Evolutionary conservation across 495 filamentous ascomycete species (phyloP).

Genomic region (Penicillium paradoxum): DNA sequence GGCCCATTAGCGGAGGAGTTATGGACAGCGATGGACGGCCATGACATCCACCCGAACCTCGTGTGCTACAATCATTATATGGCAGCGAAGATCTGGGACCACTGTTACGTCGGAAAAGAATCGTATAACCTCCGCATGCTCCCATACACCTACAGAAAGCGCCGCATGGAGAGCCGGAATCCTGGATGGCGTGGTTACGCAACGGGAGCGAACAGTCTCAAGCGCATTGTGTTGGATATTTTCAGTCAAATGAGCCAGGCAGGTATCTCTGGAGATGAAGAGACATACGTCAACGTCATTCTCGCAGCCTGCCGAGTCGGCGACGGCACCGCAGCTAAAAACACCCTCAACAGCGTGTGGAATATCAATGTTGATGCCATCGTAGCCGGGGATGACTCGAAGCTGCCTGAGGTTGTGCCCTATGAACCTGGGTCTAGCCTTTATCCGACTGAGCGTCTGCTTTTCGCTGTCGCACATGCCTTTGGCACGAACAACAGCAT

Average conservation of each 20-base stretch:
- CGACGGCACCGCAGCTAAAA: constrained; percentile 39
- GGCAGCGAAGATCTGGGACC: constrained; percentile 43
- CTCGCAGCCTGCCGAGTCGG: constrained; percentile 54
- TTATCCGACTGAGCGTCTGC: constrained; percentile 48
- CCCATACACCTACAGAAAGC: constrained; percentile 28
- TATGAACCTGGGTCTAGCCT: constrained; percentile 47
- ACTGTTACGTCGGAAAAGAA: constrained; percentile 27
- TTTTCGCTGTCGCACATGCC: constrained; percentile 54
- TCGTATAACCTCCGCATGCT: constrained; percentile 40
- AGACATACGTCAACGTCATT: constrained; percentile 54
- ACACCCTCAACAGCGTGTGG: constrained; percentile 52
- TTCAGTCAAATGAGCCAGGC: constrained; percentile 48
- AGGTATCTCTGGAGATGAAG: constrained; percentile 46
- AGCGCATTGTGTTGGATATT: constrained; percentile 28
- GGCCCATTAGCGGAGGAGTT: constrained; percentile 38
- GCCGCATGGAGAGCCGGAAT: constrained; percentile 16
- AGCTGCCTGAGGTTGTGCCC: constrained; percentile 22
- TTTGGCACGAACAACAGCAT: constrained; percentile 57
- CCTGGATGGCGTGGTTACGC: constrained; percentile 31
- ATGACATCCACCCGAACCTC: constrained; percentile 39
- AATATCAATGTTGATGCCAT: constrained; percentile 50
- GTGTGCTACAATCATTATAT: constrained; percentile 57
- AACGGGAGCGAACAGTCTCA: constrained; percentile 31
- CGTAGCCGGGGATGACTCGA: constrained; percentile 17
- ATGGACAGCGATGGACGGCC: constrained; percentile 46